A percentile compares a stretch with the other conserved stretches of the same genome.
Conservation (phyloP, 2,329 filamentous ascomycete species). For the Dothiorella sarmentorum region DNA sequence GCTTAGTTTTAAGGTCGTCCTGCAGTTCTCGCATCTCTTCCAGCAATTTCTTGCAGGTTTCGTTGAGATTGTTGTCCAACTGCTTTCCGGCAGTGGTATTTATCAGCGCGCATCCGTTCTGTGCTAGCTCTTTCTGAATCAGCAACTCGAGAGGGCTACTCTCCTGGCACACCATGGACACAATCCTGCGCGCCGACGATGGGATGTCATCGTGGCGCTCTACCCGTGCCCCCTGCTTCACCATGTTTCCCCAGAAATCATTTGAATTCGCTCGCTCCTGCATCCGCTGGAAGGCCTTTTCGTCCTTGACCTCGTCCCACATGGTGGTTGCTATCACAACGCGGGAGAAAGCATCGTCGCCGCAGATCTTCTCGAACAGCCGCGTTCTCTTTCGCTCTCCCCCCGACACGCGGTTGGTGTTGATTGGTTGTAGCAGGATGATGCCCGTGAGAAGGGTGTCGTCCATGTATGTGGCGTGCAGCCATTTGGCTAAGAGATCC, state of each 20-base stretch:
- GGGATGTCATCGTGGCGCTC: neutral
- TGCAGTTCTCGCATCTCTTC: too few relatives aligned
- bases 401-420: neutral
- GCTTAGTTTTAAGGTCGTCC: too few relatives aligned
- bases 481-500: neutral
- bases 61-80: neutral
- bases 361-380: neutral
- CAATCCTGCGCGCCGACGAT: neutral
- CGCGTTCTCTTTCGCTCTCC: neutral
- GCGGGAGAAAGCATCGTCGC: neutral
- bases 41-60: neutral
- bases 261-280: neutral
- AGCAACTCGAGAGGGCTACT: neutral
- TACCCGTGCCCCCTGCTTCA: neutral
- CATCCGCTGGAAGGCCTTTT: neutral
- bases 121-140: neutral
- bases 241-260: neutral
- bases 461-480: neutral
- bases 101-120: neutral
- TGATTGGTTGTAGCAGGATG: neutral
- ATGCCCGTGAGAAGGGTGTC: neutral
- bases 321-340: neutral
- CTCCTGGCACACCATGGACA: neutral
- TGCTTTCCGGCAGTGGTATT: neutral
- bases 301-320: neutral